A percentile compares a stretch with the other conserved stretches of the same genome.
Conservation (phyloP, 1,284 basidiomycete species). For the Ceratobasidium sp. region DNA sequence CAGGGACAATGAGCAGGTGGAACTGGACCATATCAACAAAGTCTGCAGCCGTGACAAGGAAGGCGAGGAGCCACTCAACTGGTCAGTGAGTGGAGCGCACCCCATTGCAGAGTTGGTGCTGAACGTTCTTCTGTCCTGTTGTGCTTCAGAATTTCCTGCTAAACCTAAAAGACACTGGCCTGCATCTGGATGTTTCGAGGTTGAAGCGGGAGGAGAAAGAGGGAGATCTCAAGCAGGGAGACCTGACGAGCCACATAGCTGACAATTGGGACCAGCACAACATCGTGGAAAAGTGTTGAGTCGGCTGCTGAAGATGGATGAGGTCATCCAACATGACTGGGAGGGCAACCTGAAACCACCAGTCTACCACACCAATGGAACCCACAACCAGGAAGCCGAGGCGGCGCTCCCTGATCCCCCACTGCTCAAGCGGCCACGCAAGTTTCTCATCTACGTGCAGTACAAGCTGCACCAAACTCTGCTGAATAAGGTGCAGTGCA, state of each 20-base stretch:
- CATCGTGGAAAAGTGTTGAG: background rate
- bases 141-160: background rate
- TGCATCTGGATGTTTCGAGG: background rate
- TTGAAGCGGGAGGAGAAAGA: background rate
- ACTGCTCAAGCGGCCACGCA: background rate
- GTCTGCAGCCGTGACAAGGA: too few relatives aligned
- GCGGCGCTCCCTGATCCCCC: background rate
- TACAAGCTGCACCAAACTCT: background rate
- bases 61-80: too few relatives aligned
- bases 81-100: background rate
- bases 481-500: background rate
- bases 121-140: background rate
- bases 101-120: background rate
- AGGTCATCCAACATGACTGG: background rate
- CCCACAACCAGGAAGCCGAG: background rate
- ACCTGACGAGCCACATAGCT: background rate
- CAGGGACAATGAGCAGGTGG: background rate
- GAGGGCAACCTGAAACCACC: slow-evolving; percentile 14
- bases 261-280: background rate
- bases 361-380: background rate
- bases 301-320: background rate
- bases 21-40: background rate
- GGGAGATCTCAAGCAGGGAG: background rate
- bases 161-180: background rate
- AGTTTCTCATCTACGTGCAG: slow-evolving; percentile 30